Evolutionary conservation across 2,329 filamentous ascomycete genomes (phyloP).

Genomic region (Teratosphaeria viscida): DNA sequence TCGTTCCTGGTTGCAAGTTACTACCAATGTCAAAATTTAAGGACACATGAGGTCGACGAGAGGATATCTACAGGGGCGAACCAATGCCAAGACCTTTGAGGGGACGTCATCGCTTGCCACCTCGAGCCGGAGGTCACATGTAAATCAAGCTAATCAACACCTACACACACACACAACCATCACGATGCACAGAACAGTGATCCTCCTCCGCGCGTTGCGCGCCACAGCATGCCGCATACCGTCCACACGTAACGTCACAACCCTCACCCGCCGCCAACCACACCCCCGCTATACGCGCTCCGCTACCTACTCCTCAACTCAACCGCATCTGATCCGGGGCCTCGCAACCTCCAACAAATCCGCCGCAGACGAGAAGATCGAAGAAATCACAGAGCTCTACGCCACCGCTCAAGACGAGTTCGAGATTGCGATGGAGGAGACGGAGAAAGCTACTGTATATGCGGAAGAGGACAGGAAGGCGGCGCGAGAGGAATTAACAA

Average conservation of each 20-base stretch:
- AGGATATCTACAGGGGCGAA: background rate
- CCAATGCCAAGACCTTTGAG: conserved; percentile 7
- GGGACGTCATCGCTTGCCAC: conserved; percentile 3
- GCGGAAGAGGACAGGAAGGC: conserved; percentile 44
- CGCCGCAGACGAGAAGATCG: conserved; percentile 28
- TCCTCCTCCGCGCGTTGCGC: conserved; percentile 3
- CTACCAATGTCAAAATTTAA: background rate
- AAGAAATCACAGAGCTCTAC: conserved; percentile 33
- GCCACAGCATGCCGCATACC: conserved; percentile 9
- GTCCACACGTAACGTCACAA: conserved; percentile 9
- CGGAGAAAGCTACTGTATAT: conserved; percentile 45
- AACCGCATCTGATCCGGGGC: background rate
- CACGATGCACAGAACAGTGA: conserved; percentile 3
- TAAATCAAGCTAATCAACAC: background rate
- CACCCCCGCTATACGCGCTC: conserved; percentile 3
- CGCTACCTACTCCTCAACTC: background rate
- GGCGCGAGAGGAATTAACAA: conserved; percentile 42
- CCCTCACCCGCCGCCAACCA: conserved; percentile 8
- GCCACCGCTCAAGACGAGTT: conserved; percentile 33
- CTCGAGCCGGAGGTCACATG: background rate
- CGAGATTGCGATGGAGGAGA: conserved; percentile 43
- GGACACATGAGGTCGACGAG: background rate
- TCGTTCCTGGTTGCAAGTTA: background rate
- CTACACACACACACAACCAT: background rate
- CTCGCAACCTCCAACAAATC: conserved; percentile 13